Evolutionary conservation across 2,329 filamentous ascomycete species (phyloP).

Genomic region (Pseudonectria buxi): DNA sequence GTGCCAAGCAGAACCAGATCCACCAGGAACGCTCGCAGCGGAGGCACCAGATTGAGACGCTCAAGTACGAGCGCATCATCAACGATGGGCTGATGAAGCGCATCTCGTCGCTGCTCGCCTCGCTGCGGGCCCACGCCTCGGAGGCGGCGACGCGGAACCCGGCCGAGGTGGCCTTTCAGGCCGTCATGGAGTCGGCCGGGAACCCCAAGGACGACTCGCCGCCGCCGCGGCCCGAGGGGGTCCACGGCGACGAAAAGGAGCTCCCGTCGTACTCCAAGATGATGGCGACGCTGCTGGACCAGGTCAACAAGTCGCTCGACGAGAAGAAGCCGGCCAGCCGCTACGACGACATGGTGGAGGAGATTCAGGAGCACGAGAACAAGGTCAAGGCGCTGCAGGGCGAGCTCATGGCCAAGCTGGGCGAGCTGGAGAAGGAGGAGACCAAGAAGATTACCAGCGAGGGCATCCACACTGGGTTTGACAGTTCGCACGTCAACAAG

Average conservation of each 20-base stretch:
- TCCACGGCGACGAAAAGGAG: constrained; percentile 66
- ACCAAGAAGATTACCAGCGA: constrained; percentile 90
- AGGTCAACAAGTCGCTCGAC: constrained; percentile 79
- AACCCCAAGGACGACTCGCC: constrained; percentile 69
- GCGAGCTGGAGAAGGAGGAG: constrained; percentile 78
- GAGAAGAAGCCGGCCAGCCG: constrained; percentile 64
- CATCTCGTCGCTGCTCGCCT: constrained; percentile 70
- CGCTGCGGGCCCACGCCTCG: constrained; percentile 66
- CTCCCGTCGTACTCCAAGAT: constrained; percentile 89
- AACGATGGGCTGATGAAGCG: constrained; percentile 85
- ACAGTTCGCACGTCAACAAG: constrained; percentile 76
- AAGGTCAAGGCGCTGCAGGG: constrained; percentile 75
- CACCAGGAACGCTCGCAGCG: constrained; percentile 84
- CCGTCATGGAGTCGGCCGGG: constrained; percentile 74
- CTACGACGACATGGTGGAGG: constrained; percentile 69
- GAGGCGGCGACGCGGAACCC: constrained; percentile 59
- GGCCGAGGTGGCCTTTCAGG: constrained; percentile 80
- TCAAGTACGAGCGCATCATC: constrained; percentile 87
- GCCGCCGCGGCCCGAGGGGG: constrained; percentile 67
- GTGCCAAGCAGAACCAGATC: constrained; percentile 95
- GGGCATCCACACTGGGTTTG: constrained; percentile 79
- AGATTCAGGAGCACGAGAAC: constrained; percentile 66
- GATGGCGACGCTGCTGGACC: constrained; percentile 94
- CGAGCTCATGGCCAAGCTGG: constrained; percentile 67
- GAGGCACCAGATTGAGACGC: constrained; percentile 79